Base-by-base conservation (phyloP, 768 basidiomycete species). In the Auricularia auricula-judae region DNA sequence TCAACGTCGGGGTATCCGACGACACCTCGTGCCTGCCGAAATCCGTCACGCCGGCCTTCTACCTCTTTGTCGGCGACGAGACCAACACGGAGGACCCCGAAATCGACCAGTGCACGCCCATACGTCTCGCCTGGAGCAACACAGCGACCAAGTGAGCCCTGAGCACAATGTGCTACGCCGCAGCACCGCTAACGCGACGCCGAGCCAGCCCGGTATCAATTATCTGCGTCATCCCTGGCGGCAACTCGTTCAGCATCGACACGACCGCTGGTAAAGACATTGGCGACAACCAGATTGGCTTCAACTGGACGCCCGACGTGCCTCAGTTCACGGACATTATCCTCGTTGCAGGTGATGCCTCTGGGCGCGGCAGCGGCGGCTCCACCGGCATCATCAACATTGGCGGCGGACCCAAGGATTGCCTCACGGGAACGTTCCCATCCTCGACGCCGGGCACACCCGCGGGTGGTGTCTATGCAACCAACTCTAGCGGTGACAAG, bases 371-470 rank as follows among this genome's bases (percentile, higher is more conserved):
- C 23, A 54, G 36, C n/a, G 63, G 63, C 29, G 63, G 88, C 70
- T 76, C 74, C 4, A 70, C 78, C 1, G 82, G 80, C 66, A 82
- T 80, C n/a, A 82, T 91, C 42, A 75, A 79, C 65, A 76, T 78
- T 33, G 84, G 86, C 1, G 71, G 76, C 14, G 72, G 78, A 65
- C 81, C 79, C 67, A 76, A 71, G 56, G 80, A 76, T 1, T 93
- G 90, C 70, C 71, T 91, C 59, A 82, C 77, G 53, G 71, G 74
- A 54, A 73, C 67, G 14, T 90, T 88, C 62, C 90, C 90, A 0
- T 89, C 86, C 62, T 90, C 90, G 3, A 93, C 90, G 2, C 81
- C 87, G 10, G 89, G 88, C 2, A 78, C 76, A 63, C 88, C 90
- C 4, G 90, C 90, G 23, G 90, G 90, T 43, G 89, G 51, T 4